These are phyloP conservation scores for Hypoxylon lienhwacheense DNA, from an alignment of 495 filamentous ascomycete genomes.

Conservation along the genomic window DNA sequence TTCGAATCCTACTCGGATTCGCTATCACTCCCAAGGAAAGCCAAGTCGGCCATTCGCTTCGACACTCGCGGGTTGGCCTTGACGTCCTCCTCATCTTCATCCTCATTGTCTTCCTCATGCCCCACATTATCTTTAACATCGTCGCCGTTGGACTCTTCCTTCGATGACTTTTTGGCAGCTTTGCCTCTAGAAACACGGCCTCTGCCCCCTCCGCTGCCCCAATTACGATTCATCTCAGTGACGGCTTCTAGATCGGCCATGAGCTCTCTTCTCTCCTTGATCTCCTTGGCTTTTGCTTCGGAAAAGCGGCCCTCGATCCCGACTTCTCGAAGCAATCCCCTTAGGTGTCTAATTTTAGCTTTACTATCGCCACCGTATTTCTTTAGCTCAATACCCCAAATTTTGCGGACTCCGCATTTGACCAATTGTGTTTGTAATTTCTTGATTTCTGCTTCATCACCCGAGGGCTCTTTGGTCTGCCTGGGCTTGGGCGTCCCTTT, in stretches of 20 bases:
- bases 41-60: slow-evolving; percentile 46
- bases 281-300: slow-evolving; percentile 76
- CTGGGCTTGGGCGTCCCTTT: slow-evolving; percentile 25
- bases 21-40: slow-evolving; percentile 50
- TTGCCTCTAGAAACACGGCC: slow-evolving; percentile 43
- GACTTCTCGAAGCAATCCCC: slow-evolving; percentile 69
- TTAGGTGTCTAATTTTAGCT: slow-evolving; percentile 83
- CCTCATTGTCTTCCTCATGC: slow-evolving; percentile 50
- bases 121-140: slow-evolving; percentile 40
- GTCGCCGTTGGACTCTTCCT: slow-evolving; percentile 40
- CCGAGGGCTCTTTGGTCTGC: slow-evolving; percentile 53
- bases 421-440: slow-evolving; percentile 82
- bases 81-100: slow-evolving; percentile 38
- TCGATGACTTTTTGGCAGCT: slow-evolving; percentile 31
- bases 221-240: slow-evolving; percentile 72
- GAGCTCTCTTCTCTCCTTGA: slow-evolving; percentile 82
- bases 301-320: slow-evolving; percentile 91
- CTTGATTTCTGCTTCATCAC: slow-evolving; percentile 82
- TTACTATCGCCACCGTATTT: slow-evolving; percentile 66
- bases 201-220: slow-evolving; percentile 58
- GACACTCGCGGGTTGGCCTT: slow-evolving; percentile 35
- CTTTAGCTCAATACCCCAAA: slow-evolving; percentile 85
- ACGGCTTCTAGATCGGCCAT: slow-evolving; percentile 79
- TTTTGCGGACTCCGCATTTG: slow-evolving; percentile 92
- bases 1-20: slow-evolving; percentile 46